These are phyloP conservation scores for Coix lacrymajobi DNA, from an alignment of 176 grass and related monocot species.

Conservation along the genomic window DNA sequence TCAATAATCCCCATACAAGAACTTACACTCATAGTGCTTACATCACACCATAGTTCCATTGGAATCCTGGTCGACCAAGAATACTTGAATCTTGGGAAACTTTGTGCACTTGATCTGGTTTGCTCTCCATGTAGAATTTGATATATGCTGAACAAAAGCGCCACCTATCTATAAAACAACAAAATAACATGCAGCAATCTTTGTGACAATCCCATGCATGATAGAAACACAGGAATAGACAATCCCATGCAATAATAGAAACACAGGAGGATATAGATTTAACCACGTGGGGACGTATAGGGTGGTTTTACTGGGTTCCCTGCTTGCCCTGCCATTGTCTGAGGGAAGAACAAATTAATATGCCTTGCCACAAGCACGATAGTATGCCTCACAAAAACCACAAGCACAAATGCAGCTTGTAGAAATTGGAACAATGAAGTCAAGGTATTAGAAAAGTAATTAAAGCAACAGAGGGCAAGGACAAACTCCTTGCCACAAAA, in stretches of 20 bases:
- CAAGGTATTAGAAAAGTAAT: background rate
- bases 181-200: background rate
- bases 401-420: background rate
- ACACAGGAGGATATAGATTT: background rate
- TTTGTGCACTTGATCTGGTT: constrained; percentile 66
- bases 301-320: background rate
- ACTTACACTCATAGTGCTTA: constrained; percentile 64
- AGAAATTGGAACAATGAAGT: background rate
- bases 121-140: constrained; percentile 58
- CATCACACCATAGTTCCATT: constrained; percentile 59
- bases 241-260: background rate
- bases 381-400: too few relatives aligned
- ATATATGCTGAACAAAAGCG: constrained; percentile 89
- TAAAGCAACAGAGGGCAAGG: background rate
- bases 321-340: constrained; percentile 57
- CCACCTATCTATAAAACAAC: constrained; percentile 49
- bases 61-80: constrained; percentile 49
- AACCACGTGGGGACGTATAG: constrained; percentile 58
- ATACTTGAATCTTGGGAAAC: constrained; percentile 82
- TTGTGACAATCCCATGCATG: background rate
- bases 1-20: background rate
- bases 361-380: background rate
- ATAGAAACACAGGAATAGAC: background rate
- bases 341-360: constrained; percentile 12
- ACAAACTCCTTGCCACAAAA: background rate